These are phyloP conservation scores for Venturiaceae sp. DNA, from an alignment of 2,329 filamentous ascomycete genomes.

Conservation along the genomic window DNA sequence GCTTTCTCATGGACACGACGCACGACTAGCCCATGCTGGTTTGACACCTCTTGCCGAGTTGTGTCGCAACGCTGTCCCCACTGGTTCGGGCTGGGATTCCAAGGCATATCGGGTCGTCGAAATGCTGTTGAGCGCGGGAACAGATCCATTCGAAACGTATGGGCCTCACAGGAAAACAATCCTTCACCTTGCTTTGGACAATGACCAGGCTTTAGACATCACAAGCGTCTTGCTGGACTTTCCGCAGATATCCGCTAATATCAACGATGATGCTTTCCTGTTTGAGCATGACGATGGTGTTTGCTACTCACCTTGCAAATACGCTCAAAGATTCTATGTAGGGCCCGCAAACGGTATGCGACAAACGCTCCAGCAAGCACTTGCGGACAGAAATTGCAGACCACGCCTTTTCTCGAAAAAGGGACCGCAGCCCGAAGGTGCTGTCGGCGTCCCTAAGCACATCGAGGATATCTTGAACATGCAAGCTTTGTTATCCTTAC, in stretches of 20 bases:
- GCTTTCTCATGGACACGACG: not conserved
- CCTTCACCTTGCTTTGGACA: slow-evolving; percentile 7
- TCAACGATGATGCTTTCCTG: slow-evolving; percentile 1
- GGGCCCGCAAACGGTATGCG: not conserved
- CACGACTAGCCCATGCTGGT: not conserved
- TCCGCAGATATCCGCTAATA: slow-evolving; percentile 1
- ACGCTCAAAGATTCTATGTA: not conserved
- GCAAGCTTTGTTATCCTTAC: not conserved
- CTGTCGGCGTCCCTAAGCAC: not conserved
- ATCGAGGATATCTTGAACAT: not conserved
- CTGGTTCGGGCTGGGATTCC: not conserved
- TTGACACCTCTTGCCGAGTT: slow-evolving; percentile 5
- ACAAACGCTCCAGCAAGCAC: not conserved
- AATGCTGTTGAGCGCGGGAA: not conserved
- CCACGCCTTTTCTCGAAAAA: not conserved
- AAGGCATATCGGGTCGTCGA: slow-evolving; percentile 3
- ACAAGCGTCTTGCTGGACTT: slow-evolving; percentile 1
- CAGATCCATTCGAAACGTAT: not conserved
- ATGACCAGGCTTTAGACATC: not conserved
- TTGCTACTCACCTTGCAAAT: not conserved
- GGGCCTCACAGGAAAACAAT: not conserved
- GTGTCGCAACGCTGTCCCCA: not conserved
- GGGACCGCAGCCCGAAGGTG: not conserved
- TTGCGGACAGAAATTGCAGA: slow-evolving; percentile 1
- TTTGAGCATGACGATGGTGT: not conserved